Evolutionary conservation across 2,329 filamentous ascomycete genomes (phyloP).

Genomic region (Fusarium camptoceras): DNA sequence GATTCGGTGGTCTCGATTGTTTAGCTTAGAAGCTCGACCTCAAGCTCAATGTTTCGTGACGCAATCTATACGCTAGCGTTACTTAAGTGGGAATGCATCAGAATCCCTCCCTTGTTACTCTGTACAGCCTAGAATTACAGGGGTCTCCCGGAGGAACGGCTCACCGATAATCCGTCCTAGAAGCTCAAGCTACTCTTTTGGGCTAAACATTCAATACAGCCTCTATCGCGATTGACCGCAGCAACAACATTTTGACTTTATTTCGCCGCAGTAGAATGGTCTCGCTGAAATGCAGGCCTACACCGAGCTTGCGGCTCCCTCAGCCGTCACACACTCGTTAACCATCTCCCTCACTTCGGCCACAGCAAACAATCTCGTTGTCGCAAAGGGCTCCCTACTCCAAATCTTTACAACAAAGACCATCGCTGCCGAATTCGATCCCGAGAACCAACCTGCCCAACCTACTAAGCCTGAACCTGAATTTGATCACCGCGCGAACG

Average conservation of each 20-base stretch:
- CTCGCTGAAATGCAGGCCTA: constrained; percentile 87
- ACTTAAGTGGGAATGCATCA: constrained; percentile 25
- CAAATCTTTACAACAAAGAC: constrained; percentile 86
- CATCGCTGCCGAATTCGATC: constrained; percentile 72
- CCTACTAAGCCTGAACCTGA: constrained; percentile 58
- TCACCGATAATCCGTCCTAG: constrained; percentile 20
- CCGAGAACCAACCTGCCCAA: constrained; percentile 52
- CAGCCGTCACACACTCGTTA: constrained; percentile 91
- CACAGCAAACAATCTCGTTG: constrained; percentile 83
- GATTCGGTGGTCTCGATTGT: constrained; percentile 24
- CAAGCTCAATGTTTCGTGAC: constrained; percentile 41
- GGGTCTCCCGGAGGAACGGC: constrained; percentile 20
- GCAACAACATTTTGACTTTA: constrained; percentile 27
- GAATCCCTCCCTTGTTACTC: constrained; percentile 1
- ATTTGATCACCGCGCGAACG: constrained; percentile 66
- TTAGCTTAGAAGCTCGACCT: constrained; percentile 30
- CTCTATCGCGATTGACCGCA: constrained; percentile 20
- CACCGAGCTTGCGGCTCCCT: constrained; percentile 92
- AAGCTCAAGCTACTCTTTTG: constrained; percentile 40
- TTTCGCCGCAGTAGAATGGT: constrained; percentile 50
- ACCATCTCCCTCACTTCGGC: constrained; percentile 80
- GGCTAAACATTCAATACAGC: constrained; percentile 35
- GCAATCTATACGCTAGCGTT: constrained; percentile 41
- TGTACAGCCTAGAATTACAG: not conserved
- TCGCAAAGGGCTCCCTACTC: constrained; percentile 92